phyloP scores from a whole-genome alignment of 1,284 basidiomycete genomes.

The Naganishia sp. region DNA sequence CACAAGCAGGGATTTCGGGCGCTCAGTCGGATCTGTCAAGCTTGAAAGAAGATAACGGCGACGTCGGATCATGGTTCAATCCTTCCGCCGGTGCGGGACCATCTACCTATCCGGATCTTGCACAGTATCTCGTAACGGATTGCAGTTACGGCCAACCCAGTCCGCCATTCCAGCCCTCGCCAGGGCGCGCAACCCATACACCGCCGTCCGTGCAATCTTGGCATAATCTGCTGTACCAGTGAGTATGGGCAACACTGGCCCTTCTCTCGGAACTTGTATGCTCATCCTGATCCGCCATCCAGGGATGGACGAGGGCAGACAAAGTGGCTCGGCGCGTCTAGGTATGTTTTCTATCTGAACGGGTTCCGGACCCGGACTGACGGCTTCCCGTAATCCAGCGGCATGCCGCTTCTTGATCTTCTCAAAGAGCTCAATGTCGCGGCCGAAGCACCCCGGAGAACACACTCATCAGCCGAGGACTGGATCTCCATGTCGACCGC shows the following conservation, averaged over 20 bases:
- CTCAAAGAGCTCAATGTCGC: conserved; percentile 37
- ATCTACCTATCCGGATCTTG: conserved; percentile 1
- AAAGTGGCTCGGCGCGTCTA: conserved; percentile 44
- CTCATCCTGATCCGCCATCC: neutral
- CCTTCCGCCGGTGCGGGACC: neutral
- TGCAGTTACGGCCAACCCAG: neutral
- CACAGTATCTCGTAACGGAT: neutral
- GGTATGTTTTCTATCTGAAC: conserved; percentile 16
- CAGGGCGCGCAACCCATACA: neutral
- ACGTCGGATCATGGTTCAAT: neutral
- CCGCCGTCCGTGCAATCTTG: conserved; percentile 8
- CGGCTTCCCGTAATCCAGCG: conserved; percentile 33
- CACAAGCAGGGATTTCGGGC: neutral
- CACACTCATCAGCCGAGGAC: conserved; percentile 37
- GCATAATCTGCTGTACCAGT: conserved; percentile 39
- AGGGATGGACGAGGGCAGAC: conserved; percentile 43
- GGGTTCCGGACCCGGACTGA: neutral
- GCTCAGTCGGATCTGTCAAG: neutral
- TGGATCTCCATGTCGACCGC: conserved; percentile 44
- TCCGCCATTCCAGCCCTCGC: neutral
- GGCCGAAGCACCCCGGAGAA: conserved; percentile 25
- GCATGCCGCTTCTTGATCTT: conserved; percentile 43
- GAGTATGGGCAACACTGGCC: conserved; percentile 5
- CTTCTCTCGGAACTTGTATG: neutral
- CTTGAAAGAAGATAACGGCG: neutral